Conservation (phyloP, 176 grass and related monocot genomes). For the Microstegium vimineum region DNA sequence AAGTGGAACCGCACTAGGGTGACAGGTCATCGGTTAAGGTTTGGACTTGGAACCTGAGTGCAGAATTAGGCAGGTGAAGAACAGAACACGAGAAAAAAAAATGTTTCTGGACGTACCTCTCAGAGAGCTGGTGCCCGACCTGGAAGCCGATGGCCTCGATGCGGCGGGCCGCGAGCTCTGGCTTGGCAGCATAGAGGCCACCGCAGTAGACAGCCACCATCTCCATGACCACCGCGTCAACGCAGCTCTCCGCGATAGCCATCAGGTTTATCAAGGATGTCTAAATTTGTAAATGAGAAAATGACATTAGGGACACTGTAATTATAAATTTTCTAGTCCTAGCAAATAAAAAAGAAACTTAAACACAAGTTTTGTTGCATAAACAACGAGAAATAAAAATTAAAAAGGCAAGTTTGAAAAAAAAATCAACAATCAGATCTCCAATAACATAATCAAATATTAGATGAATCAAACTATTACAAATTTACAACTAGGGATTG, state of each 20-base stretch:
- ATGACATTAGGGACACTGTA: background rate
- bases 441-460: background rate
- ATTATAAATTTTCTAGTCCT: background rate
- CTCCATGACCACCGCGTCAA: conserved; percentile 79
- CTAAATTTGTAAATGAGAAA: background rate
- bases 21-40: background rate
- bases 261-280: background rate
- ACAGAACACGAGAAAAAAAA: background rate
- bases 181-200: conserved; percentile 79
- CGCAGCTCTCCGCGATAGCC: conserved; percentile 67
- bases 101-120: conserved; percentile 42
- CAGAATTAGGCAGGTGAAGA: background rate
- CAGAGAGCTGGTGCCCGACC: conserved; percentile 89
- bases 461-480: background rate
- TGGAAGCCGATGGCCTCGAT: conserved; percentile 97
- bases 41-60: background rate
- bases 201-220: conserved; percentile 85
- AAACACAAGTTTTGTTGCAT: background rate
- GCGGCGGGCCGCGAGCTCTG: conserved; percentile 85
- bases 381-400: background rate
- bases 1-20: background rate
- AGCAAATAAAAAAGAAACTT: background rate
- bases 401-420: background rate
- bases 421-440: background rate
- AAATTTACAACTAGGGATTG: background rate